A percentile compares a stretch with the other conserved stretches of the same genome.
Conservation (phyloP, 129 eudicot genomes). For the Chrysanthemum lavandulifolium region DNA sequence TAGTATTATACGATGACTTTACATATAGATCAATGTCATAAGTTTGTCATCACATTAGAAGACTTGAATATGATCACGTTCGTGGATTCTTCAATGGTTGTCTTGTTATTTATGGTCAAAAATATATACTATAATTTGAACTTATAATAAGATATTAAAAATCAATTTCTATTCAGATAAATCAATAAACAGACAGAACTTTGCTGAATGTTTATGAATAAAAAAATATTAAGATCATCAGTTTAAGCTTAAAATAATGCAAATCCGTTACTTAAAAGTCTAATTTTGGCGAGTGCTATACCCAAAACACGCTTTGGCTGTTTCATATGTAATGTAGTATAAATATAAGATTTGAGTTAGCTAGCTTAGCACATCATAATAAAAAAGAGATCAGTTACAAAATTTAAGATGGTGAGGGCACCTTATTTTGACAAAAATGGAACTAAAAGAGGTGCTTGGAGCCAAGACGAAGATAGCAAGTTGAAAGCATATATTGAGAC, state of each 20-base stretch:
- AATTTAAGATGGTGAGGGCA: constrained; percentile 26
- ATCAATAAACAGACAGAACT: neutral
- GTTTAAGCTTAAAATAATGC: neutral
- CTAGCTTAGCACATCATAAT: neutral
- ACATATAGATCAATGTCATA: neutral
- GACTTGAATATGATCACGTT: constrained; percentile 2
- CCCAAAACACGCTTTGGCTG: too few species aligned
- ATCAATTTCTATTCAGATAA: neutral
- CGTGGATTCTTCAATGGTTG: neutral
- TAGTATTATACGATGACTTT: constrained; percentile 11
- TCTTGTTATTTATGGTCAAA: constrained; percentile 9
- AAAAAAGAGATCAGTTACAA: neutral
- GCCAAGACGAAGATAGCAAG: constrained; percentile 17
- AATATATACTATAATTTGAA: constrained; percentile 2
- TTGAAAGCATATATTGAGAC: constrained; percentile 20
- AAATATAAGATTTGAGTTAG: constrained; percentile 7
- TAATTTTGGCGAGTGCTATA: too few species aligned
- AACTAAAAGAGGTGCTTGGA: constrained; percentile 28
- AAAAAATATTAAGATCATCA: neutral
- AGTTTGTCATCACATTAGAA: constrained; percentile 10
- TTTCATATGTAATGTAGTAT: neutral
- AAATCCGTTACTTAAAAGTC: too few species aligned
- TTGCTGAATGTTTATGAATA: neutral
- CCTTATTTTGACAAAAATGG: constrained; percentile 25
- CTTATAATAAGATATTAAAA: neutral